Evolutionary conservation across 805 yeast genomes (phyloP).

Genomic region (Candida easanensis): DNA sequence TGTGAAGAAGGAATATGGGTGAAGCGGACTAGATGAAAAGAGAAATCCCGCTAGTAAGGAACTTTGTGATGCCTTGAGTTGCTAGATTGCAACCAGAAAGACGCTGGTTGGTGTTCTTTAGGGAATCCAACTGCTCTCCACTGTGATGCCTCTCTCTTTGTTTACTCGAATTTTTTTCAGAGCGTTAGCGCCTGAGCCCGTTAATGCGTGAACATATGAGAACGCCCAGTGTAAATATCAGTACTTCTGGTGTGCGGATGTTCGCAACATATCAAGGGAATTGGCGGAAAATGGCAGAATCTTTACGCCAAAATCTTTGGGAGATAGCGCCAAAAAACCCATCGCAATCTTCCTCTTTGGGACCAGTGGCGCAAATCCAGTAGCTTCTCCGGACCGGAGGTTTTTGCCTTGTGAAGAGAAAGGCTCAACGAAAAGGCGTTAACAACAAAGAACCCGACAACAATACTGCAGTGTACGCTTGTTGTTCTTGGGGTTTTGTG

Average conservation of each 20-base stretch:
- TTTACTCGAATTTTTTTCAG: slow-evolving; percentile 13
- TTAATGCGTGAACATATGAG: slow-evolving; percentile 18
- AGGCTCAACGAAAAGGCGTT: background rate
- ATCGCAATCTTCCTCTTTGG: slow-evolving; percentile 1
- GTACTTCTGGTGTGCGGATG: slow-evolving; percentile 13
- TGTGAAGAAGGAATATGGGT: too few relatives aligned
- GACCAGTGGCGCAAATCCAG: slow-evolving; percentile 1
- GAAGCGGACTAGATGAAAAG: too few relatives aligned
- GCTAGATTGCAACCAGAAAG: background rate
- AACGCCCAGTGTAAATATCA: slow-evolving; percentile 9
- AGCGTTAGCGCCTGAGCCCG: background rate
- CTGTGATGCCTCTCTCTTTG: slow-evolving; percentile 1
- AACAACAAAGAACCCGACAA: background rate
- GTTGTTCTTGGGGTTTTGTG: too few relatives aligned
- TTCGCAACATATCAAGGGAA: background rate
- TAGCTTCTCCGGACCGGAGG: background rate
- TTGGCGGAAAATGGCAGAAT: slow-evolving; percentile 5
- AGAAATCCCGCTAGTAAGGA: too few relatives aligned
- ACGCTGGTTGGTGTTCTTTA: background rate
- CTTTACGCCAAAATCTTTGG: too few relatives aligned
- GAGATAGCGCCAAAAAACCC: too few relatives aligned
- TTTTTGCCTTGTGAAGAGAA: background rate
- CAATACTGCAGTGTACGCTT: too few relatives aligned
- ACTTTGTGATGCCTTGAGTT: too few relatives aligned
- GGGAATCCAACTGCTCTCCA: background rate